Percentiles rank a stretch among this genome's conserved stretches.
phyloP scores from a whole-genome alignment of 306 rosid genomes.

The Sicyos edulis region DNA sequence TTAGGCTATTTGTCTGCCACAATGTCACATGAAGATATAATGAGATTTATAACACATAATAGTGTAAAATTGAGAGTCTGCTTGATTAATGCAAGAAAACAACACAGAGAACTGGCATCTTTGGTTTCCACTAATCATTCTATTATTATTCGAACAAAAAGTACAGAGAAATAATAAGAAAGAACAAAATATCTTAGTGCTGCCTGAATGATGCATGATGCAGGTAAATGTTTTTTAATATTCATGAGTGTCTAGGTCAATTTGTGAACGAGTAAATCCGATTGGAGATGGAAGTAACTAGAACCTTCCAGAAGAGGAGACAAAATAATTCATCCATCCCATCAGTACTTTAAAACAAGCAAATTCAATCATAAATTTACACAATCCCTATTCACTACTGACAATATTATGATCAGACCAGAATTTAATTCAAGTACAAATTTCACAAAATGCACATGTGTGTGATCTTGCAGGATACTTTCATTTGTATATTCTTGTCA shows the following conservation, averaged over 20 bases:
- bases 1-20: conserved; percentile 51
- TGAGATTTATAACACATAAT: conserved; percentile 1
- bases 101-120: neutral
- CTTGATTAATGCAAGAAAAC: neutral
- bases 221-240: too few relatives aligned
- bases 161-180: neutral
- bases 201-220: neutral
- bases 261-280: neutral
- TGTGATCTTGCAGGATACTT: neutral
- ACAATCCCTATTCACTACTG: neutral
- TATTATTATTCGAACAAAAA: neutral
- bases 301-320: neutral
- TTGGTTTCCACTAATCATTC: neutral
- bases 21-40: neutral
- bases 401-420: neutral
- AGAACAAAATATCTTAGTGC: neutral
- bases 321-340: neutral
- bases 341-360: neutral
- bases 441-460: neutral
- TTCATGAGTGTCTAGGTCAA: too few relatives aligned
- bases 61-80: neutral
- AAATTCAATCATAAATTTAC: neutral
- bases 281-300: neutral
- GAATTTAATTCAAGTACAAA: neutral
- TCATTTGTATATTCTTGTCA: neutral